Conservation (phyloP, 805 yeast species). For the Barnettozyma salicaria region DNA sequence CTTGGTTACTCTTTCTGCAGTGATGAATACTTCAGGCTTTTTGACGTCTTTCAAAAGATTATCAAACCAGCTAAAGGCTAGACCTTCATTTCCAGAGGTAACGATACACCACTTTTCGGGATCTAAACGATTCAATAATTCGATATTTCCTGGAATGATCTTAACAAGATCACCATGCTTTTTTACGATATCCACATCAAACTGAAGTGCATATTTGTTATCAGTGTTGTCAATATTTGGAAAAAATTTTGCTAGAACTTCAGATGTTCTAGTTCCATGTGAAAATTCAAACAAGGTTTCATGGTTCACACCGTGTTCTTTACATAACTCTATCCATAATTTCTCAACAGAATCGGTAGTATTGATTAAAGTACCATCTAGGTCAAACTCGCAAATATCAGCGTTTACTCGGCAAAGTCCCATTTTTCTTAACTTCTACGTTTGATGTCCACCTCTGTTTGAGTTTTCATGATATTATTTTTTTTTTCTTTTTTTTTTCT, state of each 20-base stretch:
- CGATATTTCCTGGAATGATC: slow-evolving; percentile 72
- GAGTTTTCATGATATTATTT: not conserved
- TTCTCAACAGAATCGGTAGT: slow-evolving; percentile 79
- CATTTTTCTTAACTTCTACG: too few species aligned
- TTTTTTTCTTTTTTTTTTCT: not conserved
- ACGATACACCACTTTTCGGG: slow-evolving; percentile 72
- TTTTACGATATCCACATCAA: slow-evolving; percentile 53
- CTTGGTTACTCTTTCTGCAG: slow-evolving; percentile 71
- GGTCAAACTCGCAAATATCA: slow-evolving; percentile 53
- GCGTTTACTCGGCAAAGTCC: slow-evolving; percentile 15
- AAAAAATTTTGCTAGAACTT: slow-evolving; percentile 66
- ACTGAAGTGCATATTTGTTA: slow-evolving; percentile 59
- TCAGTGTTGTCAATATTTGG: slow-evolving; percentile 67
- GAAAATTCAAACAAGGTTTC: slow-evolving; percentile 29
- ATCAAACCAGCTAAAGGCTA: slow-evolving; percentile 76
- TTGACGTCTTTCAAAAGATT: slow-evolving; percentile 45
- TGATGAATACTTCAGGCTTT: slow-evolving; percentile 70
- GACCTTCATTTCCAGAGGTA: slow-evolving; percentile 71
- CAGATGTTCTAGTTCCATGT: slow-evolving; percentile 82
- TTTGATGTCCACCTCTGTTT: too few species aligned
- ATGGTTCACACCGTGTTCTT: slow-evolving; percentile 62
- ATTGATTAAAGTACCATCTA: slow-evolving; percentile 83
- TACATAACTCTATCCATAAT: slow-evolving; percentile 73
- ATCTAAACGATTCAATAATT: slow-evolving; percentile 50
- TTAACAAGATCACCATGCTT: slow-evolving; percentile 67